Conservation (phyloP, 768 basidiomycete species). For the Podaxis carcinomalis region DNA sequence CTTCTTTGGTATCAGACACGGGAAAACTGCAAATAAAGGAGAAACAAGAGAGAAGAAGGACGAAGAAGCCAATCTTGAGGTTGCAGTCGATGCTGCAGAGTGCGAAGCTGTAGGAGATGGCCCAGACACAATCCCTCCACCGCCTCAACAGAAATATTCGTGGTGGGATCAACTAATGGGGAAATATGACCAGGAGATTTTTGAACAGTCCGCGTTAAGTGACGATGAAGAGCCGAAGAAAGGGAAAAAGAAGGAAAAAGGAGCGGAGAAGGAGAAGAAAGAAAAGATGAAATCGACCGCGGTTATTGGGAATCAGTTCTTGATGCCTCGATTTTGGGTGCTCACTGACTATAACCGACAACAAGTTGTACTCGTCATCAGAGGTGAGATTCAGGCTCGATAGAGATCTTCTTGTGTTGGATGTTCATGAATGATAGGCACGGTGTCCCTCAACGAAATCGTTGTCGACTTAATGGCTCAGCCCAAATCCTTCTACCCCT, state of each 20-base stretch:
- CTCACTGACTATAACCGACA: constrained; percentile 72
- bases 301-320: constrained; percentile 57
- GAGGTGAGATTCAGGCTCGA: constrained; percentile 35
- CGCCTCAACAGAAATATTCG: constrained; percentile 44
- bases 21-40: not conserved
- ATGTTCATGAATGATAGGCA: constrained; percentile 33
- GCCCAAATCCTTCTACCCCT: constrained; percentile 60
- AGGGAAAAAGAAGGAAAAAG: constrained; percentile 9
- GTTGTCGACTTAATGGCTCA: constrained; percentile 85
- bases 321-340: constrained; percentile 85
- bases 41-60: constrained; percentile 34
- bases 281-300: constrained; percentile 52
- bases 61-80: constrained; percentile 60
- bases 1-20: constrained; percentile 70
- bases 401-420: constrained; percentile 11
- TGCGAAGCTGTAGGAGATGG: constrained; percentile 51
- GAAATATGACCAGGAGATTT: constrained; percentile 79
- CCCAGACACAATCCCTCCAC: constrained; percentile 43
- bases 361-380: constrained; percentile 72
- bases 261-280: constrained; percentile 27
- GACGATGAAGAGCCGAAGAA: constrained; percentile 15
- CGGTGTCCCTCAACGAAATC: constrained; percentile 84
- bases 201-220: constrained; percentile 53
- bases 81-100: constrained; percentile 69
- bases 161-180: constrained; percentile 86